phyloP scores from a whole-genome alignment of 331 rosid genomes.

The Stylosanthes scabra region DNA sequence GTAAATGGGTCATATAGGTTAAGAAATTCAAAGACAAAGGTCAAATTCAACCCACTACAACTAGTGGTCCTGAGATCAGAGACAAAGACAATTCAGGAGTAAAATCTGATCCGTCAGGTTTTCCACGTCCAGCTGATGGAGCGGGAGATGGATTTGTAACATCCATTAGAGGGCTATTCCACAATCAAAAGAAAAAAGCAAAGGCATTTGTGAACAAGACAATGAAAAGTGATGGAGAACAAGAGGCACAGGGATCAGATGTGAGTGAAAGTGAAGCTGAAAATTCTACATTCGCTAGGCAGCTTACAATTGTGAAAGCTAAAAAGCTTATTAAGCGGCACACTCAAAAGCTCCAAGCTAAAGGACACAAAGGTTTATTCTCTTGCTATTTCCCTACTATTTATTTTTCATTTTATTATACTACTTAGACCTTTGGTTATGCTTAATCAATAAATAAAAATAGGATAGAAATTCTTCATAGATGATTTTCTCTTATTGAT shows the following conservation, averaged over 20 bases:
- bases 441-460: too few relatives aligned
- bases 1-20: constrained; percentile 58
- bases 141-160: constrained; percentile 99
- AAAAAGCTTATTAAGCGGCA: constrained; percentile 83
- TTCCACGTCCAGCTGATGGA: constrained; percentile 88
- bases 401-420: not conserved
- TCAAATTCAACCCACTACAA: constrained; percentile 54
- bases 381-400: constrained; percentile 2
- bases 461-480: too few relatives aligned
- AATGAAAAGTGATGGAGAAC: constrained; percentile 82
- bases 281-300: constrained; percentile 77
- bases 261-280: constrained; percentile 79
- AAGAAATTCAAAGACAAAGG: constrained; percentile 88
- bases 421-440: too few relatives aligned
- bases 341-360: constrained; percentile 66
- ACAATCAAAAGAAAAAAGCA: constrained; percentile 86
- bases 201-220: constrained; percentile 83
- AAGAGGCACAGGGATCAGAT: constrained; percentile 69
- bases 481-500: not conserved
- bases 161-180: constrained; percentile 82
- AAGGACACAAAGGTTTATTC: constrained; percentile 73
- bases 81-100: constrained; percentile 77
- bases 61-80: constrained; percentile 59
- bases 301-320: constrained; percentile 84
- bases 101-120: constrained; percentile 71